Conservation (phyloP, 163 green algal species). For the Scenedesmus sp. region DNA sequence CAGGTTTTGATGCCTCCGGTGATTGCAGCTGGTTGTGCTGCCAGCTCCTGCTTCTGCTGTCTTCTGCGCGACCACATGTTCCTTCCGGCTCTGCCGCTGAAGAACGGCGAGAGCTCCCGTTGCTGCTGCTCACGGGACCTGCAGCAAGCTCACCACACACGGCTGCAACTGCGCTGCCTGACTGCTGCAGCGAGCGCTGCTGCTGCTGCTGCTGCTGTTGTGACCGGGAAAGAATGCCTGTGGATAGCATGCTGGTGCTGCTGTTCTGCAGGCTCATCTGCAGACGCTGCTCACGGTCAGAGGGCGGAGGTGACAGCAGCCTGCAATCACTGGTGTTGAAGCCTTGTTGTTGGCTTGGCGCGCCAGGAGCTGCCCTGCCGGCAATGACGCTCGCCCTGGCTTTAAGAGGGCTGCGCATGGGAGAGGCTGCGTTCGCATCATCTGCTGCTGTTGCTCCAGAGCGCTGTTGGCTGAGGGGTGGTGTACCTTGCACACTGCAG, state of each 20-base stretch:
- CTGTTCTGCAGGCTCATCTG: not conserved
- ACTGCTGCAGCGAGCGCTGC: not conserved
- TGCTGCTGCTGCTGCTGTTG: not conserved
- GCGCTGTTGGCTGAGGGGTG: not conserved
- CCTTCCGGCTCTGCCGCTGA: not conserved
- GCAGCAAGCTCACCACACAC: not conserved
- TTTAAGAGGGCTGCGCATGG: slow-evolving; percentile 9
- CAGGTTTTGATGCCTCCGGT: not conserved
- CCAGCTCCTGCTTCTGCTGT: not conserved
- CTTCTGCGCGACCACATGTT: not conserved
- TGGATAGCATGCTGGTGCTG: slow-evolving; percentile 1
- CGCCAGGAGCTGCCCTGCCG: not conserved
- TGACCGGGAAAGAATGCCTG: not conserved
- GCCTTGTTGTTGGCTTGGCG: not conserved
- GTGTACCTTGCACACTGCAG: not conserved
- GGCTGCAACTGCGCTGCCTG: not conserved
- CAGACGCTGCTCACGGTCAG: not conserved
- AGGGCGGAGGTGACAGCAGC: slow-evolving; percentile 12
- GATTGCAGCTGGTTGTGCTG: not conserved
- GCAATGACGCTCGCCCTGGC: not conserved
- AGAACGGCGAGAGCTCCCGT: not conserved
- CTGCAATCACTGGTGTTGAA: not conserved
- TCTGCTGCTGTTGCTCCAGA: not conserved
- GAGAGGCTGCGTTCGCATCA: not conserved
- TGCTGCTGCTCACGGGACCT: not conserved